Percentiles rank a stretch among this genome's conserved stretches.
Evolutionary conservation across 345 rosid species (phyloP).

Genomic region (Gossypium thurberi): DNA sequence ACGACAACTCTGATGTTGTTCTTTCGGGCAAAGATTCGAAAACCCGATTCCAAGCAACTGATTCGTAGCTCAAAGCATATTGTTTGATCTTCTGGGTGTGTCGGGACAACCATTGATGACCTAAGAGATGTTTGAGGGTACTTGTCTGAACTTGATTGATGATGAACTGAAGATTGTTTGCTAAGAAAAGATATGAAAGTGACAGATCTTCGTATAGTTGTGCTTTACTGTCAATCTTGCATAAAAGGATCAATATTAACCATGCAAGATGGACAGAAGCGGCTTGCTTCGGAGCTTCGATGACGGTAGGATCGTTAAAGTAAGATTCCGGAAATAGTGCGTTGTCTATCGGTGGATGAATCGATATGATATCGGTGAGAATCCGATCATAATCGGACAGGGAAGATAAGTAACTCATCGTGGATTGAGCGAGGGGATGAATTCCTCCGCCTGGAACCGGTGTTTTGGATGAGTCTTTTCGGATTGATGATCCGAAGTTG

Average conservation of each 20-base stretch:
- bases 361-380: constrained; percentile 38
- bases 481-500: constrained; percentile 48
- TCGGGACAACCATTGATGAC: constrained; percentile 61
- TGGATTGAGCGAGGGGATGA: constrained; percentile 58
- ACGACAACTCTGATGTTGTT: constrained; percentile 24
- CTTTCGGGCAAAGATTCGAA: constrained; percentile 44
- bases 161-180: constrained; percentile 71
- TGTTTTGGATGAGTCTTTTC: constrained; percentile 43
- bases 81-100: constrained; percentile 50
- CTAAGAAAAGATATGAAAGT: constrained; percentile 68
- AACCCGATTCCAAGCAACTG: constrained; percentile 66
- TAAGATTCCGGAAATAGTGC: constrained; percentile 44
- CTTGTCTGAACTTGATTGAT: constrained; percentile 42
- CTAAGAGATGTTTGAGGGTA: constrained; percentile 48
- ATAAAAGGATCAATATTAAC: constrained; percentile 62
- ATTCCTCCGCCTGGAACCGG: constrained; percentile 56
- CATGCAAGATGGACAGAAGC: constrained; percentile 48
- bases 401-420: constrained; percentile 60
- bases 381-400: constrained; percentile 45
- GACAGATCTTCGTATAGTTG: constrained; percentile 61
- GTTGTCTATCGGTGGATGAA: background rate
- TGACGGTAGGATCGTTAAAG: constrained; percentile 31
- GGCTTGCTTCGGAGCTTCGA: constrained; percentile 28
- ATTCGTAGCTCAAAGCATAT: constrained; percentile 51
- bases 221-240: constrained; percentile 76